Evolutionary conservation across 352 stramenopile species (phyloP), one percentile per base, ranked within the genome.

Genomic region (Lagenidium giganteum): DNA sequence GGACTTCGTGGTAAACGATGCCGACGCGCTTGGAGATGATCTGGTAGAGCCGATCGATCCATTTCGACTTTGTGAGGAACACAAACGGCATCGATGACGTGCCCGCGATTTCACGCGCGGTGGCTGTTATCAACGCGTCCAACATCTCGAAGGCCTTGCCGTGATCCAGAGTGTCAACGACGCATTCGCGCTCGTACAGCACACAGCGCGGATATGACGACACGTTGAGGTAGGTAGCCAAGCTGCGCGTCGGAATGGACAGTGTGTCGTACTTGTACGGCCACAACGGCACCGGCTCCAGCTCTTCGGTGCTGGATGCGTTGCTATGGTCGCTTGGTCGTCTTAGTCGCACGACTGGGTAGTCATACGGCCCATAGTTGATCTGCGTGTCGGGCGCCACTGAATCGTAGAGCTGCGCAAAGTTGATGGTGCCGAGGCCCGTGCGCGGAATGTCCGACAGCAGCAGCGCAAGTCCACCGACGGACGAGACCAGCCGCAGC

Each of bases 361-460:
- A 80, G n/a, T 54, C 43, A 34, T 70, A 80, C 7, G 67, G 69
- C 8, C 67, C 72, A 24, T 74, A 85, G 20, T 42, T 54, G 21
- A 67, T 47, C 2, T 40, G 51, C 4, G 56, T 59, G 26, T 41
- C 50, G 1, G 69, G 69, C 20, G 60, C 59, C 4, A 57, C 49
- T 6, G 38, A 11, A 0, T 47, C 28, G 28, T 67, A 74, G n/a
- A 59, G 66, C 4, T 61, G 30, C 3, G 36, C 36, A 9, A 72
- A 20, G 16, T 42, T 51, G 20, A 24, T 20, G 4, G 76, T 45
- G 0, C 64, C 64, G 9, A 83, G 44, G 1, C 72, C 69, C 0
- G 69, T 70, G 8, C 72, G 67, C 6, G 67, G 69, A 20, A 85
- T 79, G 18, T 85, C 72, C n/a, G n/a, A n/a, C n/a, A n/a, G n/a